phyloP scores from a whole-genome alignment of 106 monocot genomes.

The Ottelia alismoides region DNA sequence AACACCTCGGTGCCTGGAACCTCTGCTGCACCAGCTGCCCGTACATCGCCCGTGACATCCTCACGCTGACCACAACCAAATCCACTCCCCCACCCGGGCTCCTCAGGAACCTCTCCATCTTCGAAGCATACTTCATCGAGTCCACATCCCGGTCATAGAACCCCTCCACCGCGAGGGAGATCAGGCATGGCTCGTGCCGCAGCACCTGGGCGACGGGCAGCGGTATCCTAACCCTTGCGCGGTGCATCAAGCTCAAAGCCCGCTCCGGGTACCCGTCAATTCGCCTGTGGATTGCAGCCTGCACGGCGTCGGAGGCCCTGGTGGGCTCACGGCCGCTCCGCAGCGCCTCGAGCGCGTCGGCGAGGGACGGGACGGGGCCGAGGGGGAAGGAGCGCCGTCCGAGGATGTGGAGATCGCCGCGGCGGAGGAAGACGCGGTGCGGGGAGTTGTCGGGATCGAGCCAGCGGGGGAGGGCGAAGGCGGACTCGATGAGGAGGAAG shows the following conservation, averaged over 20 bases:
- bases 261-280: slow-evolving; percentile 48
- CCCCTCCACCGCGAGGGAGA: slow-evolving; percentile 72
- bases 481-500: slow-evolving; percentile 93
- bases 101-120: slow-evolving; percentile 65
- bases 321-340: slow-evolving; percentile 23
- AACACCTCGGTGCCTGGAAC: slow-evolving; percentile 65
- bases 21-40: slow-evolving; percentile 85
- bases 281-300: slow-evolving; percentile 18
- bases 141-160: slow-evolving; percentile 90
- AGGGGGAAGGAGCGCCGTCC: slow-evolving; percentile 21
- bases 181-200: slow-evolving; percentile 66
- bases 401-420: slow-evolving; percentile 58
- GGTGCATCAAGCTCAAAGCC: slow-evolving; percentile 51
- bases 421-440: slow-evolving; percentile 72
- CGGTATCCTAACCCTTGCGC: slow-evolving; percentile 53
- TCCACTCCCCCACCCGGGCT: slow-evolving; percentile 25
- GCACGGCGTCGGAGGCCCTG: slow-evolving; percentile 42
- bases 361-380: slow-evolving; percentile 13
- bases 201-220: slow-evolving; percentile 76
- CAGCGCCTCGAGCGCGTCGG: slow-evolving; percentile 32
- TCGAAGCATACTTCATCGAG: slow-evolving; percentile 75
- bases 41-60: slow-evolving; percentile 93
- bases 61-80: slow-evolving; percentile 41
- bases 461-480: slow-evolving; percentile 67
- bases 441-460: slow-evolving; percentile 44